Evolutionary conservation across 2,329 filamentous ascomycete genomes (phyloP), one percentile per base, ranked within the genome.

Genomic region (Ilyonectria destructans): DNA sequence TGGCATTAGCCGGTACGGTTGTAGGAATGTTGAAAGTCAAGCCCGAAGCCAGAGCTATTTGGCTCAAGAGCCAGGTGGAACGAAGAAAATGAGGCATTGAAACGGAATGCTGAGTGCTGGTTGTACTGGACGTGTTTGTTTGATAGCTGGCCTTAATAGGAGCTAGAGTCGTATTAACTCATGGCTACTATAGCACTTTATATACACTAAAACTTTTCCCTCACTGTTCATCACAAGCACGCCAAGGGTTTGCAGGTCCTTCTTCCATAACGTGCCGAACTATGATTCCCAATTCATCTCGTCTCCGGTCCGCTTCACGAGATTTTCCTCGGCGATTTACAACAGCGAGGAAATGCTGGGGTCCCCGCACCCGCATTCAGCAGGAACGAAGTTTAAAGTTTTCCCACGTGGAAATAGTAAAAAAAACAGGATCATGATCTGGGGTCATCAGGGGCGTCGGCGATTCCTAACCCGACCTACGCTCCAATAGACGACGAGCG

Each of bases 1-100:
- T 80, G 1, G 77, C 63, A 31, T 77, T 78, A 2, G 74, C 67
- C 13, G 82, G 78, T 13, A 78, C 77, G 31, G 80, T 75, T 19
- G 73, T 48, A 7, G 82, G 82, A 13, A 83, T 65, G 35, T 74
- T 77, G 69, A 82, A 82, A 9, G 73, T 77, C 55, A 82, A 69
- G 13, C 74, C 77, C 33, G 71, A 66, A 12, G 52, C 70, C 33
- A 37, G 3, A 10, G 52, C 69, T n/a, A 37, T 6, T 5, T 68
- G 65, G 54, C 65, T 52, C 13, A 70, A 33, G 15, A 70, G 57
- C 56, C 56, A 65, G 23, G 31, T 48, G 26, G 8, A 46, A 12
- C n/a, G 54, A 19, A 48, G n/a, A 19, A 65, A 9, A 21, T 23
- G 23, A 46, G 61, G 33, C 68, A 68, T 69, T 51, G 48, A 33